phyloP scores from a whole-genome alignment of 305 asterid genomes.

The Fraxinus paxiana region DNA sequence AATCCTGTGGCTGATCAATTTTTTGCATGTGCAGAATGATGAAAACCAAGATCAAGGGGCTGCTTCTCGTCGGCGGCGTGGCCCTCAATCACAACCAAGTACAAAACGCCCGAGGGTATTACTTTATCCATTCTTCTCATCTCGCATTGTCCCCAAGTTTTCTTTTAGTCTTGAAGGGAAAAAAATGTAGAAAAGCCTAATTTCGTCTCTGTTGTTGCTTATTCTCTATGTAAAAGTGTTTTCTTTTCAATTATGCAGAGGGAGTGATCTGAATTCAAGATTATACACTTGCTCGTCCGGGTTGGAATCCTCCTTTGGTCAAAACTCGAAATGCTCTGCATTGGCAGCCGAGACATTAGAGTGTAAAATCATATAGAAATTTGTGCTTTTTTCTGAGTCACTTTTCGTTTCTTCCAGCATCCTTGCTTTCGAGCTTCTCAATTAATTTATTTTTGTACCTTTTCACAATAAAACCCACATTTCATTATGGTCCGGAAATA shows the following conservation, averaged over 20 bases:
- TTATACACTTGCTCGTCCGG: background rate
- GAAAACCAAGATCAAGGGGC: slow-evolving; percentile 25
- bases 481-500: background rate
- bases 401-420: background rate
- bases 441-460: background rate
- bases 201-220: background rate
- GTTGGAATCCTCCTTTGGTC: background rate
- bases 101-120: slow-evolving; percentile 41
- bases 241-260: slow-evolving; percentile 8
- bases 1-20: background rate
- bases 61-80: slow-evolving; percentile 25
- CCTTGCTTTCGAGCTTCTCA: background rate
- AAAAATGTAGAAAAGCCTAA: background rate
- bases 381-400: background rate
- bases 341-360: background rate
- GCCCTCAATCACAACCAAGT: slow-evolving; percentile 21
- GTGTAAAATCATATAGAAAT: background rate
- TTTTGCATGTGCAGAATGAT: slow-evolving; percentile 19
- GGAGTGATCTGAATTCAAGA: slow-evolving; percentile 6
- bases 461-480: background rate
- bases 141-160: background rate
- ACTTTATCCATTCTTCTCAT: background rate
- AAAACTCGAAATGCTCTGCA: background rate
- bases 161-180: background rate
- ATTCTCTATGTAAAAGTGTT: background rate